phyloP scores from a whole-genome alignment of 345 rosid species.

The Eucalyptus brandiana region DNA sequence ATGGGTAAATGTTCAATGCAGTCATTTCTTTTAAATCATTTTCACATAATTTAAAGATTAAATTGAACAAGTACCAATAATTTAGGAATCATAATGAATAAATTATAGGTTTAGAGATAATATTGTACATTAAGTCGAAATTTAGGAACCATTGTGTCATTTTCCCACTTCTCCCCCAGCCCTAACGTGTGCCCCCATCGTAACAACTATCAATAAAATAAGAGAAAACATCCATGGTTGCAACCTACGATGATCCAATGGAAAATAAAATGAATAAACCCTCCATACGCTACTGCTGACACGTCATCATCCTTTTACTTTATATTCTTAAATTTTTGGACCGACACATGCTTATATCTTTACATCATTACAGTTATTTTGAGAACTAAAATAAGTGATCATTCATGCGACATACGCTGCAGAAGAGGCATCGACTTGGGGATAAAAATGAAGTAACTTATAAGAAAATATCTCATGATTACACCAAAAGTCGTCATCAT shows the following conservation, averaged over 20 bases:
- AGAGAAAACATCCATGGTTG: neutral
- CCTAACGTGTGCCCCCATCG: neutral
- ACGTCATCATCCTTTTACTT: neutral
- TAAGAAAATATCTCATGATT: neutral
- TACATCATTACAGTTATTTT: neutral
- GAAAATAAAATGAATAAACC: neutral
- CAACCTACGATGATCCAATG: neutral
- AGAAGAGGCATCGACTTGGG: neutral
- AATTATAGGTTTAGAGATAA: neutral
- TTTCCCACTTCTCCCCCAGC: neutral
- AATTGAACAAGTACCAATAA: neutral
- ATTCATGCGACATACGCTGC: neutral
- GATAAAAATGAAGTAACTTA: neutral
- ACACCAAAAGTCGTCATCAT: neutral
- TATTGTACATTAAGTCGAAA: neutral
- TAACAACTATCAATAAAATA: neutral
- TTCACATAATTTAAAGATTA: neutral
- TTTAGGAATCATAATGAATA: neutral
- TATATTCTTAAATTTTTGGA: no score
- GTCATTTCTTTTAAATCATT: neutral
- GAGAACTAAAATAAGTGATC: neutral
- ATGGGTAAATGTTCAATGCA: neutral
- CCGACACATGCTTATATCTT: neutral
- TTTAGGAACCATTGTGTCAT: neutral
- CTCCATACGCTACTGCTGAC: neutral